Evolutionary conservation across 1,139 yeast species (phyloP), one percentile per base, ranked within the genome.

Genomic region (Sugiyamaella xylanicola): DNA sequence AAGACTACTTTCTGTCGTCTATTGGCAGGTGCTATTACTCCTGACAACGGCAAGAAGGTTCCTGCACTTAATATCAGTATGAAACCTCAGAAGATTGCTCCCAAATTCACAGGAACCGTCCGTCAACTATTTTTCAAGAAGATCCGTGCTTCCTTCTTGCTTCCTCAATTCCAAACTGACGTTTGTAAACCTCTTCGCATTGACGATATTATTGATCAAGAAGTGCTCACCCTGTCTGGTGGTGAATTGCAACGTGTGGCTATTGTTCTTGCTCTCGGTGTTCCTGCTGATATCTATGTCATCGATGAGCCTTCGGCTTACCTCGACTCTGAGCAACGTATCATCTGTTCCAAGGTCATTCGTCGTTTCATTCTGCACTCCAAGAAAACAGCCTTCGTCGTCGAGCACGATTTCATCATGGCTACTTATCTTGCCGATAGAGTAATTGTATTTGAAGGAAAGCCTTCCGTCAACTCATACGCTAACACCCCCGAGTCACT

Each of bases 201-300:
- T 64, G 99, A 93, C 66, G 92, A 87, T 70, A 89, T 93, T 65
- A 86, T 93, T 63, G 99, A 93, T 74, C 97, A 93, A 74, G 98
- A 93, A 77, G 99, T 93, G 56, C 97, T 90, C 78, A 90, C 91
- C 65, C 79, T 93, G 74, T 92, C 98, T 54, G 99, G 99, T 79
- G 99, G 99, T 84, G 99, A 93, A 78, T 82, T 93, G 78, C 99
- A 93, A 79, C 87, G 99, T 81, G 99, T 95, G 60, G 99, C 99
- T 62, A 93, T 93, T 75, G 95, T 91, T 42, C 81, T 93, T 72
- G 86, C 98, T 7, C 81, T 95, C 60, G 99, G 99, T 82, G 78
- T 87, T 55, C 91, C 91, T 36, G 99, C 99, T 27, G 99, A 93
- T 72, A 87, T 93, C 65, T 93, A 93, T 73, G 83, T 93, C 72